Evolutionary conservation across 2,329 filamentous ascomycete species (phyloP).

Genomic region (Coniochaeta hoffmannii): DNA sequence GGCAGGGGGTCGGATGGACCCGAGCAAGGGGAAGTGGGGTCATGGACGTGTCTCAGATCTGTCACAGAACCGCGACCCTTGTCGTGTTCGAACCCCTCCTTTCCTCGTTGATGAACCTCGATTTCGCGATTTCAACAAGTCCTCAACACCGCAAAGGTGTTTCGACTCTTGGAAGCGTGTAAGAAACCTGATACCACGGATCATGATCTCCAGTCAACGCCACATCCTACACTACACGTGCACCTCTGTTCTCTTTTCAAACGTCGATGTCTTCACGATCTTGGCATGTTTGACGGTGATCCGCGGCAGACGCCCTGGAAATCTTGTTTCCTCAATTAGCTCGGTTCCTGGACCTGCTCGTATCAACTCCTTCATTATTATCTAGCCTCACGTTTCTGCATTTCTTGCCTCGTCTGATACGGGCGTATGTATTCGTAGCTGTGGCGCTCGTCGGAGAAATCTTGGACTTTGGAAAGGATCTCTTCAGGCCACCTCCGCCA

Average conservation of each 20-base stretch:
- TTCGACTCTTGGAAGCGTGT: constrained; percentile 15
- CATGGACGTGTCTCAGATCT: constrained; percentile 31
- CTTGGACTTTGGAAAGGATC: neutral
- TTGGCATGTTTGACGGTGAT: constrained; percentile 2
- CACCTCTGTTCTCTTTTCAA: constrained; percentile 4
- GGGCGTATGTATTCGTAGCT: neutral
- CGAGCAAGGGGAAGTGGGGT: constrained; percentile 1
- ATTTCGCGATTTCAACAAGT: neutral
- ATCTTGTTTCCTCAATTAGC: neutral
- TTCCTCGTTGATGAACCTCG: neutral
- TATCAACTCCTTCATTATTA: neutral
- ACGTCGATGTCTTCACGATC: neutral
- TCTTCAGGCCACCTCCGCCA: neutral
- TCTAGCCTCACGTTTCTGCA: neutral
- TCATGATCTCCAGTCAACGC: constrained; percentile 9
- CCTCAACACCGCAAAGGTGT: constrained; percentile 12
- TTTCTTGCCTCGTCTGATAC: too few species aligned
- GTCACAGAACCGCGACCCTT: constrained; percentile 28
- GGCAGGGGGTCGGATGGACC: constrained; percentile 12
- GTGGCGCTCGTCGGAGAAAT: neutral
- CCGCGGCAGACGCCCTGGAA: neutral
- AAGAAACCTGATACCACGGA: constrained; percentile 21
- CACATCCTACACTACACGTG: too few species aligned
- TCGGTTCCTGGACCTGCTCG: neutral
- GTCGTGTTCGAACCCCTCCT: constrained; percentile 5